Percentiles rank a stretch among this genome's conserved stretches.
phyloP scores from a whole-genome alignment of 345 rosid species.

The Excoecaria agallocha region DNA sequence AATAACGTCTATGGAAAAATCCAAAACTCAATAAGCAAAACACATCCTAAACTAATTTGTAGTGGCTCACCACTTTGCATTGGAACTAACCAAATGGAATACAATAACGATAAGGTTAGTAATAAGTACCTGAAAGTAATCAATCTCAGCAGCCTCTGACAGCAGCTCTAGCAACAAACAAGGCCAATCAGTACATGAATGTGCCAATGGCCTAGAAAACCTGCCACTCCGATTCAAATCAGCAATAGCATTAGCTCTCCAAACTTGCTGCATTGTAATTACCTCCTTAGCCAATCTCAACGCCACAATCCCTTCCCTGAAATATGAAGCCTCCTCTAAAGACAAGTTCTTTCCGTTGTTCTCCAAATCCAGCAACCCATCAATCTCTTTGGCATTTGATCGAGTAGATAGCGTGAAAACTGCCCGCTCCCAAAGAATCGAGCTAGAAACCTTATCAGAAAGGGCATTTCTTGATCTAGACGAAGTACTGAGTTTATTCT shows the following conservation, averaged over 20 bases:
- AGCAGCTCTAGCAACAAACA: slow-evolving; percentile 81
- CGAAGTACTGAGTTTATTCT: slow-evolving; percentile 16
- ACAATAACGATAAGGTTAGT: not conserved
- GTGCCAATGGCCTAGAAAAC: slow-evolving; percentile 75
- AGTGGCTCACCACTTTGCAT: not conserved
- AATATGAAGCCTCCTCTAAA: slow-evolving; percentile 73
- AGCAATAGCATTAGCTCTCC: slow-evolving; percentile 85
- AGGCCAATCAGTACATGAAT: slow-evolving; percentile 94
- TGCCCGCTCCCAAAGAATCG: slow-evolving; percentile 76
- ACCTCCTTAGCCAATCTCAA: slow-evolving; percentile 86
- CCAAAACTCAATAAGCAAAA: not conserved
- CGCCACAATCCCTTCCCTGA: slow-evolving; percentile 65
- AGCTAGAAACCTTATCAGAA: slow-evolving; percentile 48
- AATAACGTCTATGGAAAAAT: slow-evolving; percentile 1
- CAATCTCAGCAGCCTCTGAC: slow-evolving; percentile 88
- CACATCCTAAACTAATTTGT: not conserved
- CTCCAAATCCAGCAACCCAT: slow-evolving; percentile 50
- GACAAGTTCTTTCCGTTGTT: slow-evolving; percentile 55
- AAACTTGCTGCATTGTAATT: slow-evolving; percentile 53
- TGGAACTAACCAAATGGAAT: not conserved
- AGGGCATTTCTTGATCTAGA: slow-evolving; percentile 32
- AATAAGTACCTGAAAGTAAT: slow-evolving; percentile 69
- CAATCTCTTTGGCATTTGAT: slow-evolving; percentile 71
- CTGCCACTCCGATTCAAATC: slow-evolving; percentile 65
- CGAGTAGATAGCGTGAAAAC: slow-evolving; percentile 64